A percentile compares a stretch with the other conserved stretches of the same genome.
phyloP scores from a whole-genome alignment of 495 filamentous ascomycete species.

The Friedmanniomyces simplex region DNA sequence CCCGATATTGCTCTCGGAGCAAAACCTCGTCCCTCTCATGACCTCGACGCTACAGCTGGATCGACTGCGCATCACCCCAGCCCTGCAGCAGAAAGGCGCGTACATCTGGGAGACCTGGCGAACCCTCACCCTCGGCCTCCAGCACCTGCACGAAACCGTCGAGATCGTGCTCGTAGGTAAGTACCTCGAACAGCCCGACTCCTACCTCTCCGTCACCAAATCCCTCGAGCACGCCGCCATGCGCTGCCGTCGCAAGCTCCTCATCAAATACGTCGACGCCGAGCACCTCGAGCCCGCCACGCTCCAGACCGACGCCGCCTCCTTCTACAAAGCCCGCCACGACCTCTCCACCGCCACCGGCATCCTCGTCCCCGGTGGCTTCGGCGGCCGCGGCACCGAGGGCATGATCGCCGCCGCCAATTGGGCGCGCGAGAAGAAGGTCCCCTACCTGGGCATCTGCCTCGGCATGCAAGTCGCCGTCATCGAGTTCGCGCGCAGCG shows the following conservation, averaged over 20 bases:
- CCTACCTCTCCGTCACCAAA: conserved; percentile 74
- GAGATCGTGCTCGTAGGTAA: conserved; percentile 86
- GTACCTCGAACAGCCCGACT: conserved; percentile 72
- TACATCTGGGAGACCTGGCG: conserved; percentile 68
- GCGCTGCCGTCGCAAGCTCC: conserved; percentile 68
- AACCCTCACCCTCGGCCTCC: conserved; percentile 50
- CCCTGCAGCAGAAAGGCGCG: conserved; percentile 45
- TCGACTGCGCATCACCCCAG: conserved; percentile 34
- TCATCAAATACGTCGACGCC: conserved; percentile 75
- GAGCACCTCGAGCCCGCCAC: conserved; percentile 63
- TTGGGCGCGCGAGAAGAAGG: conserved; percentile 72
- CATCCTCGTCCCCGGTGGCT: conserved; percentile 67
- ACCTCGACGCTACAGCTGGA: conserved; percentile 50
- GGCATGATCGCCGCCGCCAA: conserved; percentile 80
- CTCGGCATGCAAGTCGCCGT: conserved; percentile 93
- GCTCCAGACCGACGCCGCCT: conserved; percentile 47
- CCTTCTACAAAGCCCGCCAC: conserved; percentile 86
- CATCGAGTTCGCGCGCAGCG: conserved; percentile 73
- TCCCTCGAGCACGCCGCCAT: conserved; percentile 85
- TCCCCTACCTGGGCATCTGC: conserved; percentile 84
- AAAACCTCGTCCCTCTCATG: conserved; percentile 58
- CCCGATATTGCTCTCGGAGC: conserved; percentile 73
- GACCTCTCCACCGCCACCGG: conserved; percentile 58
- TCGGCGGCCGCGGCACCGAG: conserved; percentile 67
- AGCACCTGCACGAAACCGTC: conserved; percentile 54